Conservation (phyloP, 108 stramenopile species). For the Skeletonema tropicum region DNA sequence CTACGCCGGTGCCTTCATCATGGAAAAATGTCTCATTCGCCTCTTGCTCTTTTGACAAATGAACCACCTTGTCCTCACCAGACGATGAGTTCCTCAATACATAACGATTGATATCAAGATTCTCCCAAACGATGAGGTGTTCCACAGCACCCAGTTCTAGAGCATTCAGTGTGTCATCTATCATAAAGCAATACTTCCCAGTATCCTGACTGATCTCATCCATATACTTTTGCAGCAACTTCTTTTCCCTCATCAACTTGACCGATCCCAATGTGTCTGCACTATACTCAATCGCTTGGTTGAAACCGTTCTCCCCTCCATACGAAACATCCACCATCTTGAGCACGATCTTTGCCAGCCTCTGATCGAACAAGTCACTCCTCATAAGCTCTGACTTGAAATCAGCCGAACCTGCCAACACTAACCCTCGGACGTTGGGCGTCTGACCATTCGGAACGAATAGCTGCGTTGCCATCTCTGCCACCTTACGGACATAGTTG, state of each 20-base stretch:
- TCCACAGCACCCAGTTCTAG: slow-evolving; percentile 98
- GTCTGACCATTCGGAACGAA: slow-evolving; percentile 96
- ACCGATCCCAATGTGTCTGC: slow-evolving; percentile 96
- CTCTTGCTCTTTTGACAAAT: slow-evolving; percentile 92
- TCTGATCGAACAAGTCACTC: slow-evolving; percentile 94
- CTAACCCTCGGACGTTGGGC: slow-evolving; percentile 96
- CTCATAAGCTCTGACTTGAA: slow-evolving; percentile 97
- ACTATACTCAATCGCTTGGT: slow-evolving; percentile 97
- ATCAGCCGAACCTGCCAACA: slow-evolving; percentile 97
- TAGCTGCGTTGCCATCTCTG: slow-evolving; percentile 95
- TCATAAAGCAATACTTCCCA: slow-evolving; percentile 99
- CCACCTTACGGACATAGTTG: slow-evolving; percentile 99
- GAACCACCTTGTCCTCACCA: slow-evolving; percentile 82
- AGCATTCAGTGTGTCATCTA: slow-evolving; percentile 97
- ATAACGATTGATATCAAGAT: slow-evolving; percentile 84
- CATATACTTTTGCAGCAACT: slow-evolving; percentile 95
- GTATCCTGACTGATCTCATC: slow-evolving; percentile 99
- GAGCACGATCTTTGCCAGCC: slow-evolving; percentile 93
- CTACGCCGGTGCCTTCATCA: slow-evolving; percentile 89
- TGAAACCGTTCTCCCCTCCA: slow-evolving; percentile 98
- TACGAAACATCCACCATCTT: slow-evolving; percentile 98
- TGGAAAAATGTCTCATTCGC: slow-evolving; percentile 83
- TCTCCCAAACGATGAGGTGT: slow-evolving; percentile 97
- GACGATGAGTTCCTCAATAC: slow-evolving; percentile 87
- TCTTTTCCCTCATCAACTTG: slow-evolving; percentile 99